Base-by-base conservation (phyloP, 805 yeast species). In the Candida verbasci region DNA sequence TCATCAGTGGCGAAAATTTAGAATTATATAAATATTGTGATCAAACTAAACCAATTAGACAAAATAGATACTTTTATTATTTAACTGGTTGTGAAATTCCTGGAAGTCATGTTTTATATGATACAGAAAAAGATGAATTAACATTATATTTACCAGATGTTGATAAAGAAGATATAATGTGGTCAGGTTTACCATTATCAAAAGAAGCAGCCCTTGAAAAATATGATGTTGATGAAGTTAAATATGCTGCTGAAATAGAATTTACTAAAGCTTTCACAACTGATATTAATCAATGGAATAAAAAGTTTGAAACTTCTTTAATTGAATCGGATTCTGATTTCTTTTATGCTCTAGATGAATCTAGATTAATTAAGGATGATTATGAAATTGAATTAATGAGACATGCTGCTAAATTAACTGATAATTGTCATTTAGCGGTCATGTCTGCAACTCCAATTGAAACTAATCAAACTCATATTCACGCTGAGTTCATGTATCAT, bases 401-500 rank as follows among this genome's bases (percentile, higher is more conserved):
- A 41, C 79, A 82, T 48, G 97, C 97, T 9, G 75, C 94, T 16
- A 70, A 72, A 46, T 86, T 93, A 54, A 82, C 95, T 6, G 97
- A 87, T 52, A 83, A 82, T 42, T 82, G 91, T 26, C 98, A 91
- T 58, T 58, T 76, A 20, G 95, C 96, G 0, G 96, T 86, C 25
- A 87, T 91, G 96, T 80, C 88, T 21, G 95, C 96, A 1, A 55
- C 84, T 22, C 95, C 96, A 8, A 86, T 88, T 40, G 95, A 88
- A 60, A 66, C 70, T 8, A 84, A 83, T 43, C 98, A 91, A 62
- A 79, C 88, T 6, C 97, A 91, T 56, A 78, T 91, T 30, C 96
- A 93, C 53, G 98, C 97, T 2, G 97, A 93, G 56, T 91, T 93
- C 57, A 74, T 85, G 34, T 91, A 91, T 58, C 97, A 91, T 58